Conservation (phyloP, 2,329 filamentous ascomycete species). For the Diaporthe amygdali region DNA sequence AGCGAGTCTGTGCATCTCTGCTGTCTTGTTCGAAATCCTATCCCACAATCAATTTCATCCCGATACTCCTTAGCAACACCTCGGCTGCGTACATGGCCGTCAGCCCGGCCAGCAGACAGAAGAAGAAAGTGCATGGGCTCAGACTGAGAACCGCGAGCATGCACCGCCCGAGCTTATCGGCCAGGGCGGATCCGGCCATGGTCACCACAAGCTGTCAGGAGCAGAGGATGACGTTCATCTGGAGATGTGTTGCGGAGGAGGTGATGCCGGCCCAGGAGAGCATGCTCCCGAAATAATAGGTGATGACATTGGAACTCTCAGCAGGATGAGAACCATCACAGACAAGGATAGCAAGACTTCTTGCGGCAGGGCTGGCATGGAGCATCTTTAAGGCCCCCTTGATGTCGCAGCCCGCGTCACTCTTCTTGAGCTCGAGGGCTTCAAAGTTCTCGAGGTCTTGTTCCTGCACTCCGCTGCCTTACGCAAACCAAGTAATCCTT, state of each 20-base stretch:
- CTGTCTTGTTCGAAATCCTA: no score
- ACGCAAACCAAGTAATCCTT: no score
- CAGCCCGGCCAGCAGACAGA: conserved; percentile 25
- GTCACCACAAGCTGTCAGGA: conserved; percentile 41
- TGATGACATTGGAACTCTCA: conserved; percentile 56
- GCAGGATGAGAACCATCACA: conserved; percentile 59
- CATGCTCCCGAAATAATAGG: conserved; percentile 52
- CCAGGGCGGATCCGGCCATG: conserved; percentile 11
- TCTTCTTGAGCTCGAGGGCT: conserved; percentile 56
- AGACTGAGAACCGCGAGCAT: no score
- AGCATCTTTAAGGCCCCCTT: no score
- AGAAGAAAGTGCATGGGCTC: conserved; percentile 28
- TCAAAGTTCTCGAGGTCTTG: conserved; percentile 66
- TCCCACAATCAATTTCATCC: no score
- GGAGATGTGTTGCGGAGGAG: conserved; percentile 42
- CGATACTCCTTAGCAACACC: no score
- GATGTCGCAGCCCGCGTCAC: background rate
- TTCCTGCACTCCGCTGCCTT: no score
- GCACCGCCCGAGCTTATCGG: conserved; percentile 24
- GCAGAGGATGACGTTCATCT: conserved; percentile 52
- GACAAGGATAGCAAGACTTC: conserved; percentile 48
- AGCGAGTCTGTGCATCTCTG: no score
- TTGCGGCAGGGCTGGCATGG: no score
- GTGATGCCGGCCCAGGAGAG: conserved; percentile 51
- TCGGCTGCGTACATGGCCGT: conserved; percentile 27